These are phyloP conservation scores for Galerina marginata DNA, from an alignment of 768 basidiomycete species.

Conservation along the genomic window DNA sequence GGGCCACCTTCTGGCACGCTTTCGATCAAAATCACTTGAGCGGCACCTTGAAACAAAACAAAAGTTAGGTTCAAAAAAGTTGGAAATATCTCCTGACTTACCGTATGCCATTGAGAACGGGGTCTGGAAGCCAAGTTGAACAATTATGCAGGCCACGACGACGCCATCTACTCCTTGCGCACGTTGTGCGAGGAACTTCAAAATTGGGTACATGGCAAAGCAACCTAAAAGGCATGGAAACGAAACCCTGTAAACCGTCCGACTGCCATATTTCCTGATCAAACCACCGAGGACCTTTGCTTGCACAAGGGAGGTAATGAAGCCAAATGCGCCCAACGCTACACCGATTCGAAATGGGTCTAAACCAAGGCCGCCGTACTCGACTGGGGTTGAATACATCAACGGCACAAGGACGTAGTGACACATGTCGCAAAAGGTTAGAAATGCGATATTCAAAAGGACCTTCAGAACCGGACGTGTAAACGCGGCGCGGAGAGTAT, in stretches of 20 bases:
- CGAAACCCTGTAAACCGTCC: conserved; percentile 50
- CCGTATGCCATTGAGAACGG: conserved; percentile 40
- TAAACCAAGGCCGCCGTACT: conserved; percentile 69
- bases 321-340: conserved; percentile 43
- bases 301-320: conserved; percentile 61
- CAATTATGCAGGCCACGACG: conserved; percentile 35
- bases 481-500: conserved; percentile 28
- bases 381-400: conserved; percentile 61
- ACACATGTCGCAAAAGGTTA: conserved; percentile 44
- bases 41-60: conserved; percentile 43
- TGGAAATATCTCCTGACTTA: conserved; percentile 24
- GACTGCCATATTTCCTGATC: conserved; percentile 59
- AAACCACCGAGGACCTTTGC: conserved; percentile 54
- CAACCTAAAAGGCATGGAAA: conserved; percentile 30
- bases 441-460: conserved; percentile 38
- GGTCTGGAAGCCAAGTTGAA: conserved; percentile 38
- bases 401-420: conserved; percentile 44
- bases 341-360: conserved; percentile 67
- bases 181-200: conserved; percentile 37
- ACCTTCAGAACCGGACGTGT: conserved; percentile 35
- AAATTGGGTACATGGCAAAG: conserved; percentile 39
- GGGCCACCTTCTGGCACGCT: conserved; percentile 44
- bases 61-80: conserved; percentile 5
- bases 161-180: conserved; percentile 38
- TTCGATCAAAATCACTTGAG: conserved; percentile 50